Evolutionary conservation across 1,139 yeast genomes (phyloP), one percentile per base, ranked within the genome.

Genomic region (Saccharomyces hybrid): DNA sequence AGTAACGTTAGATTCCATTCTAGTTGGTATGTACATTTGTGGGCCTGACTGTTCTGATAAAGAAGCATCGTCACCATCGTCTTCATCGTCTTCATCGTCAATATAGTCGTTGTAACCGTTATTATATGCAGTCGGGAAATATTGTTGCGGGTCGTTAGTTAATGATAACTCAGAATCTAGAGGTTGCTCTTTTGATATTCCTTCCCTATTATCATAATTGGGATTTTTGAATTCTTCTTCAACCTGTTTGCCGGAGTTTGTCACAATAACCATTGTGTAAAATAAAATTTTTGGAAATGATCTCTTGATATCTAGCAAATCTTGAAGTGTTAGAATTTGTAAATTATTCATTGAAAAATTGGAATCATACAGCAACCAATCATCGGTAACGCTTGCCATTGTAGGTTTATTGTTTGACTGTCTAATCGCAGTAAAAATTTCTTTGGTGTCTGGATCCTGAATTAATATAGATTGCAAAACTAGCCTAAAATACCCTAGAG

Each of bases 281-380:
- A 73, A 72, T n/a, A 73, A 54, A 23, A 73, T 66, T 57, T 72
- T 73, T 2, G 66, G 65, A 6, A 66, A 63, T 38, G 61, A 60
- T 49, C 61, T 62, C 46, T 68, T 68, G 30, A 60, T 55, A 26
- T 66, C 71, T 41, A 70, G 56, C 26, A 73, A 61, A 44, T 72
- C 75, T 20, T 66, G 65, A 26, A 73, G 57, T 1, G 70, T 62
- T 26, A 73, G 58, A 51, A 73, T 65, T 52, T 70, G 73, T 41
- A 73, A 55, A 55, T 73, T 72, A 32, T 67, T 61, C 67, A 73
- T 63, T 5, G 73, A 67, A 54, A 72, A 73, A 4, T 64, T 60
- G 4, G 70, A 65, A 59, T 73, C 77, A 53, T 73, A 73, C 2
- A 73, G 59, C 11, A 73, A 59, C 77, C 77, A 73, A 54, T 73